phyloP scores from a whole-genome alignment of 495 filamentous ascomycete species.

The Aspergillus bertholletiae region DNA sequence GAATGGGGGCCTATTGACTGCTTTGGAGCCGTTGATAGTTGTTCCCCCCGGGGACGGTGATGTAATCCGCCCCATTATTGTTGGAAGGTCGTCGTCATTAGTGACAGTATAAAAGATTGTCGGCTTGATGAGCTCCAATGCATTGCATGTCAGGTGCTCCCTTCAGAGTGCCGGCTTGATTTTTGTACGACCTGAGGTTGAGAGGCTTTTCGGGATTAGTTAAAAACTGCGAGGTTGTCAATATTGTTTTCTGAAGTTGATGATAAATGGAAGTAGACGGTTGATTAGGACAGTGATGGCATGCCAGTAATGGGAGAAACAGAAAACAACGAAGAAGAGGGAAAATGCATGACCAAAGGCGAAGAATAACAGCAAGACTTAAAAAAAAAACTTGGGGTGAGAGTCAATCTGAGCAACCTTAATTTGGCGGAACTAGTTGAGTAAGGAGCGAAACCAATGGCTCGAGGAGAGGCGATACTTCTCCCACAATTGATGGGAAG shows the following conservation, averaged over 20 bases:
- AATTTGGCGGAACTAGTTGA: too few species aligned
- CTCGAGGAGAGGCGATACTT: background rate
- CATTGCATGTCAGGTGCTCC: background rate
- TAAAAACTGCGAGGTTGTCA: background rate
- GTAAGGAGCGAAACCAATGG: background rate
- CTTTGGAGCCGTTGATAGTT: too few species aligned
- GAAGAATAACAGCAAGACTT: too few species aligned
- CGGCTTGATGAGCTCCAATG: background rate
- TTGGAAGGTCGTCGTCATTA: background rate
- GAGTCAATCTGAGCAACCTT: too few species aligned
- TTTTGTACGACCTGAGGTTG: background rate
- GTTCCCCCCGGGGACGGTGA: background rate
- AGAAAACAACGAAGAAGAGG: too few species aligned
- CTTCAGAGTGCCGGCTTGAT: background rate
- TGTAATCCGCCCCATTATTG: background rate
- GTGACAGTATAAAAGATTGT: background rate
- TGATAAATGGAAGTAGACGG: background rate
- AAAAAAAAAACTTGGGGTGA: too few species aligned
- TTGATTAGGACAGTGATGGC: background rate
- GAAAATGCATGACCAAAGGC: too few species aligned
- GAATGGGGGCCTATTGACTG: background rate
- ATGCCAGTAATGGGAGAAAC: too few species aligned
- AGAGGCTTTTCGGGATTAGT: background rate
- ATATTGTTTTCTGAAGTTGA: background rate
- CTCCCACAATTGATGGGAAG: background rate